Conservation (phyloP, 176 grass and related monocot species). For the Zoysia japonica region DNA sequence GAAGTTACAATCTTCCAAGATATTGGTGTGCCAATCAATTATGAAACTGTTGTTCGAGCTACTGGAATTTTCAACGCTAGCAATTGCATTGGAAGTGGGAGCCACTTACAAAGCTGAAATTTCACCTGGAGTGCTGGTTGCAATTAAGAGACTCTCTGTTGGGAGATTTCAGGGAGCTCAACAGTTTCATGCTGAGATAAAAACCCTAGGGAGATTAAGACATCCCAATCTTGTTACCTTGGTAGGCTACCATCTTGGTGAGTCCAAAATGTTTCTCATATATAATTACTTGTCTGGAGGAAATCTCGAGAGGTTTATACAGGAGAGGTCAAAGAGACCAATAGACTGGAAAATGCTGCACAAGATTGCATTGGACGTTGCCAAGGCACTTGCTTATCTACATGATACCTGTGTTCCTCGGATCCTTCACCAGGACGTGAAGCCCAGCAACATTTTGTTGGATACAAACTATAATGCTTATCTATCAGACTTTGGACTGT, state of each 20-base stretch:
- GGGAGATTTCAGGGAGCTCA: slow-evolving; percentile 84
- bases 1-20: slow-evolving; percentile 83
- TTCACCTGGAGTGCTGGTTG: slow-evolving; percentile 86
- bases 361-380: slow-evolving; percentile 92
- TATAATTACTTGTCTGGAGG: slow-evolving; percentile 94
- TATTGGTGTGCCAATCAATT: slow-evolving; percentile 70
- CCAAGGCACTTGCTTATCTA: slow-evolving; percentile 82
- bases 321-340: slow-evolving; percentile 79
- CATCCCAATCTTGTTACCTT: slow-evolving; percentile 92
- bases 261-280: slow-evolving; percentile 97
- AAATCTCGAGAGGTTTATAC: slow-evolving; percentile 95
- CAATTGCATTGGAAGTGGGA: slow-evolving; percentile 97
- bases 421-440: slow-evolving; percentile 92
- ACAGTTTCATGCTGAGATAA: slow-evolving; percentile 96
- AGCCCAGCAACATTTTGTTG: slow-evolving; percentile 95
- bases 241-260: slow-evolving; percentile 91
- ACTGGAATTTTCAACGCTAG: slow-evolving; percentile 93
- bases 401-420: slow-evolving; percentile 86
- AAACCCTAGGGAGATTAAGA: slow-evolving; percentile 87
- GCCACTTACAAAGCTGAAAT: slow-evolving; percentile 98
- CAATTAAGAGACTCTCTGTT: slow-evolving; percentile 92
- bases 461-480: slow-evolving; percentile 81
- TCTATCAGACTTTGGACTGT: slow-evolving; percentile 91
- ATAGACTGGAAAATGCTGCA: slow-evolving; percentile 90
- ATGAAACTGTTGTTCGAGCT: slow-evolving; percentile 80